phyloP scores from a whole-genome alignment of 2,329 filamentous ascomycete genomes.

The Ceratocystis ficicola region DNA sequence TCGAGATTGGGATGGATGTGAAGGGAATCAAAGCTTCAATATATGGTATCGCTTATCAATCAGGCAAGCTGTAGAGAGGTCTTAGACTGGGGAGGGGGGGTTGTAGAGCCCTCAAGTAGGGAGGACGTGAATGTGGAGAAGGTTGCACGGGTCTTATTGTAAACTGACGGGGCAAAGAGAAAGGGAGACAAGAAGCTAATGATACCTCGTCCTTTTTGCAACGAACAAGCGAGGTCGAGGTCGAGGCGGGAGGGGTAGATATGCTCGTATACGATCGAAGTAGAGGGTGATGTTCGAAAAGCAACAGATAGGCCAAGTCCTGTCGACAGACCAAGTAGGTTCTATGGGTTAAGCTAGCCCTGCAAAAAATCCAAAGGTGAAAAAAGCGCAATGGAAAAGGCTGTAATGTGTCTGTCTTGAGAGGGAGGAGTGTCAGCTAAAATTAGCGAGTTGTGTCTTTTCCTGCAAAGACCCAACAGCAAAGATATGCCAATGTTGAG shows the following conservation, averaged over 20 bases:
- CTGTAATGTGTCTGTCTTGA: not conserved
- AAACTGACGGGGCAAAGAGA: not conserved
- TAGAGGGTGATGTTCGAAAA: not conserved
- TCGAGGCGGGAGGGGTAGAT: not conserved
- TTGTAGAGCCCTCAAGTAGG: conserved; percentile 6
- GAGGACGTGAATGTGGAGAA: conserved; percentile 7
- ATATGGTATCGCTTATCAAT: not conserved
- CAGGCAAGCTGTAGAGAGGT: not conserved
- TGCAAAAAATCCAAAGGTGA: not conserved
- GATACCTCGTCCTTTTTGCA: not conserved
- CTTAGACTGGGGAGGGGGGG: not conserved
- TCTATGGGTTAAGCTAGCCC: not conserved
- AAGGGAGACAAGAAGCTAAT: not conserved
- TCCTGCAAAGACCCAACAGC: not conserved
- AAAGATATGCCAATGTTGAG: conserved; percentile 4
- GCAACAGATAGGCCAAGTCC: not conserved
- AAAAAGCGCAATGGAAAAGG: conserved; percentile 4
- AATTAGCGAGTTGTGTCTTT: not conserved
- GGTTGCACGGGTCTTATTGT: not conserved
- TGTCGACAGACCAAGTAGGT: not conserved
- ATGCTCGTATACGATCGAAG: not conserved
- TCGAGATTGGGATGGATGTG: not conserved
- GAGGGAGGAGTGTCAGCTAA: not conserved
- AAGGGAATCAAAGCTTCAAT: not conserved
- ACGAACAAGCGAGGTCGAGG: not conserved